Conservation (phyloP, 768 basidiomycete species). For the Mycena albidolilacea region DNA sequence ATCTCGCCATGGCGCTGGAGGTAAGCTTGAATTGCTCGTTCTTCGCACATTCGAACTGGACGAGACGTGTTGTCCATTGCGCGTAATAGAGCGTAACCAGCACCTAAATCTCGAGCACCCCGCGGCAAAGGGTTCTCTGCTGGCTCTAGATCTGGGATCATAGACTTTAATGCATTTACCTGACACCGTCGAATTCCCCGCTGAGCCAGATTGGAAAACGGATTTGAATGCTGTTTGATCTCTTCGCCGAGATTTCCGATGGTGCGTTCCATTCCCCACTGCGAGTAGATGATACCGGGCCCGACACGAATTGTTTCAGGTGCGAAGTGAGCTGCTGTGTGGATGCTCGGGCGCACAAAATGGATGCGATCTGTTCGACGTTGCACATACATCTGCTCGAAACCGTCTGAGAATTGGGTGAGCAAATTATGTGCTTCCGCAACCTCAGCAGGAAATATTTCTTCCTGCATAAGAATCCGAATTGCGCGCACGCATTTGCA, state of each 20-base stretch:
- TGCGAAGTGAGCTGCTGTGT: constrained; percentile 44
- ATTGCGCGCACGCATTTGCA: constrained; percentile 42
- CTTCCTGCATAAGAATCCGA: constrained; percentile 38
- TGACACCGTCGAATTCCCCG: constrained; percentile 38
- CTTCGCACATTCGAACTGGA: constrained; percentile 2
- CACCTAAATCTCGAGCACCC: constrained; percentile 31
- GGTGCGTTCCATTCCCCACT: constrained; percentile 47
- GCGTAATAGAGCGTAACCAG: constrained; percentile 33
- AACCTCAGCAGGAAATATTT: constrained; percentile 35
- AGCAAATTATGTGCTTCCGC: constrained; percentile 35
- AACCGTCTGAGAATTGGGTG: constrained; percentile 43
- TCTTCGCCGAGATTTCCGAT: constrained; percentile 47
- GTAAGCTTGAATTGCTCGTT: neutral
- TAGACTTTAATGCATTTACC: constrained; percentile 27
- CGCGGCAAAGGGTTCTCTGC: constrained; percentile 23
- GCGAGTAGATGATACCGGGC: constrained; percentile 38
- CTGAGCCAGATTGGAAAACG: constrained; percentile 43
- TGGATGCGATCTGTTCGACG: constrained; percentile 42
- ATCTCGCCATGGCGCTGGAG: neutral
- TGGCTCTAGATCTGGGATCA: constrained; percentile 37
- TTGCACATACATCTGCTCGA: constrained; percentile 47
- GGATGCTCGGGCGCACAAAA: constrained; percentile 45
- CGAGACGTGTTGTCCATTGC: constrained; percentile 21
- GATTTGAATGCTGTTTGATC: constrained; percentile 41
- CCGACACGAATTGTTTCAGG: constrained; percentile 40